Evolutionary conservation across 257 asterid genomes (phyloP), one percentile per base, ranked within the genome.

Genomic region (Anisodus tanguticus): DNA sequence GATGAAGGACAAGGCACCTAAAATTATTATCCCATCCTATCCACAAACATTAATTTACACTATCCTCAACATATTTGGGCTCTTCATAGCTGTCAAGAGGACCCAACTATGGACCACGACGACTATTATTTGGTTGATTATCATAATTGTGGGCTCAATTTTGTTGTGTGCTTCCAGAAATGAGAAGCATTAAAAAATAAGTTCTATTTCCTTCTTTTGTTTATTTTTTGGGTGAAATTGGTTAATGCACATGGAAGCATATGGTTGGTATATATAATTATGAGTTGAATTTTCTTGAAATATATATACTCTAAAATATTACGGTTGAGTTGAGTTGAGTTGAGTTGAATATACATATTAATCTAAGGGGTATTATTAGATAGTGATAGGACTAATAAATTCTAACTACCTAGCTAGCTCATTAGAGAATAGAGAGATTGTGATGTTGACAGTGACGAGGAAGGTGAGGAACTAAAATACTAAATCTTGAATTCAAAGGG

Each of bases 191-290:
- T 55, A 64, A 64, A 3, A 7, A 16, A 5, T 51, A 11, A 26
- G 47, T 22, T 53, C 2, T 53, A 5, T 12, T 47, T 12, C 37
- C 49, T 35, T 41, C 64, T 26, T 51, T 54, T 2, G 19, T 53
- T 37, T 39, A 17, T 2, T 51, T 35, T 84, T 19, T 54, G 41
- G n/a, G 13, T 8, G 49, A 74, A 39, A 15, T 39, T 57, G 64
- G 79, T 79, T 64, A 63, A 22, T 16, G 66, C 87, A 86, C 89
- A 71, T 83, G 88, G 79, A 83, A 49, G 35, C 82, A 69, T 80
- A 83, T 82, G 86, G 74, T 76, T 43, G 85, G 85, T 64, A 77
- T 1, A 67, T 66, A 22, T 37, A 7, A 71, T 53, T 17, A 59
- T 59, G 31, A 59, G 66, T 59, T 59, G 26, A 31, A 59, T n/a